Evolutionary conservation across 2,329 filamentous ascomycete genomes (phyloP), one percentile per base, ranked within the genome.

Genomic region (Phyllosticta citribraziliensis): DNA sequence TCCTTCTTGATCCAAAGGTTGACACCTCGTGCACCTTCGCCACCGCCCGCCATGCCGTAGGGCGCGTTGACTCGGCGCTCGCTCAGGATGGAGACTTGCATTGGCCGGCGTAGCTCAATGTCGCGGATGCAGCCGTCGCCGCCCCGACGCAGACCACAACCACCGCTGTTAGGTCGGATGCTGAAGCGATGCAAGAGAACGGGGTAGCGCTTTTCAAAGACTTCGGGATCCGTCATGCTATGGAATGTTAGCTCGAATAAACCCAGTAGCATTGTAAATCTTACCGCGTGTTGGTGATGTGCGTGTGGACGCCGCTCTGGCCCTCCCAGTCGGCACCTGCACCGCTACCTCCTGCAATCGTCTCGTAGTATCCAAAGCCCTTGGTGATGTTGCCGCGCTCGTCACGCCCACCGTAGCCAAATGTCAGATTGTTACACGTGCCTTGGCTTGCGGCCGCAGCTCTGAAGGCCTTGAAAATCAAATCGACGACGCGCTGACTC

Each of bases 21-120:
- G 64, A 89, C 76, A 0, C 91, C 91, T 56, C 86, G 85, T 67
- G 83, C 73, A 0, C 84, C 91, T 65, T 90, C 86, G 63, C 85
- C 84, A 6, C 91, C 91, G 1, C 91, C 91, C 14, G 84, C 85
- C 58, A 96, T 79, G 0, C 91, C 91, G 67, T 89, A 95, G 5
- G 89, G 89, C 56, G 81, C 78, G 63, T 86, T 83, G 0, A 90
- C 86, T 50, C 89, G 77, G 25, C 88, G 73, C 72, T 92, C 88
- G 5, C 84, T 87, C 14, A 92, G 74, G 22, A 93, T 90, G 0
- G 85, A 88, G 9, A 87, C 86, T 70, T 89, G 85, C 19, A 91
- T 80, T 0, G 86, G 85, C 30, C 86, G 82, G 1, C 87, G 79
- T 70, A 89, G 89, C 72, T 91, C 88, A 61, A 91, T 88, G 62